A percentile compares a stretch with the other conserved stretches of the same genome.
Conservation (phyloP, 352 stramenopile genomes). For the Elongisporangium senticosum region DNA sequence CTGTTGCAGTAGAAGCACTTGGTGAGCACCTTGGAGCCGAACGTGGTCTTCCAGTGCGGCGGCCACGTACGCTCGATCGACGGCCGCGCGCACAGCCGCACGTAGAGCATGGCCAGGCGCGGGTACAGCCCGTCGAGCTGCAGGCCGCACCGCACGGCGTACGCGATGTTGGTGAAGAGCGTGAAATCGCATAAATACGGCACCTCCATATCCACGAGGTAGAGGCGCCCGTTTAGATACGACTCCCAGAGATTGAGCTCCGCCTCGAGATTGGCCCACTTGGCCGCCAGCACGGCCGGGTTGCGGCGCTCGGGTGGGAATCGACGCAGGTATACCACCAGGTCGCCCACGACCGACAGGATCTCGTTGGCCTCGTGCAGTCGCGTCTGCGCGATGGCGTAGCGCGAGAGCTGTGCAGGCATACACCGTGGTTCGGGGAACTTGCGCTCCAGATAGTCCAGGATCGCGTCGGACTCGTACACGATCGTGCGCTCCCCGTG, state of each 20-base stretch:
- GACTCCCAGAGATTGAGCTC: slow-evolving; percentile 76
- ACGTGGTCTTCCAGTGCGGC: slow-evolving; percentile 75
- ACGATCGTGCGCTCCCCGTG: slow-evolving; percentile 34
- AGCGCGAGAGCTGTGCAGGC: slow-evolving; percentile 37
- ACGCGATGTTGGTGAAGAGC: slow-evolving; percentile 84
- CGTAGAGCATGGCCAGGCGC: slow-evolving; percentile 72
- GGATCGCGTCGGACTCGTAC: slow-evolving; percentile 75
- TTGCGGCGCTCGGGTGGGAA: slow-evolving; percentile 60
- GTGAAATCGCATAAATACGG: slow-evolving; percentile 78
- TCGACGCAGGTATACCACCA: slow-evolving; percentile 75
- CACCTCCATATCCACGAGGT: slow-evolving; percentile 51
- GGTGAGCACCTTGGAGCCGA: slow-evolving; percentile 71
- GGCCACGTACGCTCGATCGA: slow-evolving; percentile 79
- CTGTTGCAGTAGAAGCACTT: slow-evolving; percentile 67
- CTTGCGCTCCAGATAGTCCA: slow-evolving; percentile 76
- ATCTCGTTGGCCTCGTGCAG: slow-evolving; percentile 84
- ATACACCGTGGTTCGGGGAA: slow-evolving; percentile 45
- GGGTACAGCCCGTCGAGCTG: slow-evolving; percentile 80
- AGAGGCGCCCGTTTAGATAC: slow-evolving; percentile 59
- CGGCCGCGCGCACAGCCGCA: slow-evolving; percentile 56
- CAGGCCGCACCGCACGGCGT: slow-evolving; percentile 78
- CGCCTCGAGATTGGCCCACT: slow-evolving; percentile 60
- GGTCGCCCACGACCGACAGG: slow-evolving; percentile 71
- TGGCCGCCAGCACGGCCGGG: slow-evolving; percentile 48
- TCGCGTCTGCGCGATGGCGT: slow-evolving; percentile 67